These are phyloP conservation scores for Phaffia australis DNA, from an alignment of 768 basidiomycete genomes.

Conservation along the genomic window DNA sequence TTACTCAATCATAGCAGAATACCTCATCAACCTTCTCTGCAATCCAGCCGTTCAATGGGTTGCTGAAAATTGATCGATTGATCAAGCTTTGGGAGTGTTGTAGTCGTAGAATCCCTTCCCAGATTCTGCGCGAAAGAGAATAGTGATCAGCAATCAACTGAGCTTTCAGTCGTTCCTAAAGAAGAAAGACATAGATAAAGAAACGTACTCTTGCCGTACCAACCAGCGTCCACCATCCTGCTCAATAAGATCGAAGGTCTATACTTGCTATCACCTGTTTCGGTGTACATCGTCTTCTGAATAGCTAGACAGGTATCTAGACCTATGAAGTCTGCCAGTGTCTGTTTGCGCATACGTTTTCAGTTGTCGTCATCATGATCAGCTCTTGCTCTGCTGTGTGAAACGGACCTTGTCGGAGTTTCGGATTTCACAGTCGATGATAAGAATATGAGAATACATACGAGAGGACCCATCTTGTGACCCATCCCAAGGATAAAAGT, in stretches of 20 bases:
- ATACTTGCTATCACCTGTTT: slow-evolving; percentile 90
- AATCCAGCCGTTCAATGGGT: too few species aligned
- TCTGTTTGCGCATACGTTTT: too few species aligned
- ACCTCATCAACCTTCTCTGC: too few species aligned
- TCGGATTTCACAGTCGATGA: too few species aligned
- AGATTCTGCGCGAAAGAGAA: slow-evolving; percentile 8
- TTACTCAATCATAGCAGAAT: too few species aligned
- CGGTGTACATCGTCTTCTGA: slow-evolving; percentile 73
- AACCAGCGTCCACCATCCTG: slow-evolving; percentile 92
- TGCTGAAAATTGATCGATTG: too few species aligned
- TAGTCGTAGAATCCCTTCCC: slow-evolving; percentile 96
- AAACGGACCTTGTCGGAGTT: too few species aligned
- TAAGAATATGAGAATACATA: too few species aligned
- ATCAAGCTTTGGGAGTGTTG: slow-evolving; percentile 5
- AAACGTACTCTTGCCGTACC: slow-evolving; percentile 67
- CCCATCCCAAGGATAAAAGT: slow-evolving; percentile 71
- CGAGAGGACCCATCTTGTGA: slow-evolving; percentile 83
- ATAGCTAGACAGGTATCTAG: slow-evolving; percentile 92
- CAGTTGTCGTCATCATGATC: too few species aligned
- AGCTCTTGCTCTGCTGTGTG: too few species aligned
- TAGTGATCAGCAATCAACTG: not conserved
- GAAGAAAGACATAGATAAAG: slow-evolving; percentile 1
- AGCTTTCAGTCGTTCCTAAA: not conserved
- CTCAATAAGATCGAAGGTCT: slow-evolving; percentile 79
- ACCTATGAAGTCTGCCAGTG: slow-evolving; percentile 49